Conservation (phyloP, 2,329 filamentous ascomycete genomes). For the Nemania serpens region DNA sequence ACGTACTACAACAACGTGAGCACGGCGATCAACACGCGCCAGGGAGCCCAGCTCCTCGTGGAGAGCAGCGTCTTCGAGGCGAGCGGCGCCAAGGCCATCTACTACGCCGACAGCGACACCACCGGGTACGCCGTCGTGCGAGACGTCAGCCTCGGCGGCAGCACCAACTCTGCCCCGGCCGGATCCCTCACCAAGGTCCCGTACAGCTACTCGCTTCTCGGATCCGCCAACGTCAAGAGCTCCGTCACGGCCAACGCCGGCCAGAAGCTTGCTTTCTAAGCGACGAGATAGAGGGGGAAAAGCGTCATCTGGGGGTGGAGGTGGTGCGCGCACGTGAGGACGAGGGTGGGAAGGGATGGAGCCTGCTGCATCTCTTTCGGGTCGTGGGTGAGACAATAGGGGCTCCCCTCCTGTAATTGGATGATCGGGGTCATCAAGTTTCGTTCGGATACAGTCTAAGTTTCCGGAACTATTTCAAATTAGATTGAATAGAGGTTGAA, state of each 20-base stretch:
- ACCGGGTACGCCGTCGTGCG: conserved; percentile 48
- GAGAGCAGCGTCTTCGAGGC: conserved; percentile 49
- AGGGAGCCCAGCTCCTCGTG: conserved; percentile 54
- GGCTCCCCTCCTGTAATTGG: neutral
- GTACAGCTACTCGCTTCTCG: conserved; percentile 59
- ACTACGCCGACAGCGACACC: conserved; percentile 45
- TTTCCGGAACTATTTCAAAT: no score
- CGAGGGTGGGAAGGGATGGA: neutral
- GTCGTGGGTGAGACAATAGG: neutral
- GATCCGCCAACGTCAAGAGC: conserved; percentile 51
- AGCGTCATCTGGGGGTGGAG: neutral
- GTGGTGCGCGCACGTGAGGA: neutral
- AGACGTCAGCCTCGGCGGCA: conserved; percentile 51
- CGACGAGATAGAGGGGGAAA: neutral
- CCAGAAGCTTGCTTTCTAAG: conserved; percentile 38
- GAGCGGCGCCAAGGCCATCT: conserved; percentile 34
- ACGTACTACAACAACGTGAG: conserved; percentile 47
- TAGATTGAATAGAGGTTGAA: no score
- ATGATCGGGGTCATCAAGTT: no score
- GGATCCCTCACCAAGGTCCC: conserved; percentile 57
- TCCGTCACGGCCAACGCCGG: conserved; percentile 48
- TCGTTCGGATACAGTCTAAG: no score
- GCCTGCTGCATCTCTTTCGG: neutral
- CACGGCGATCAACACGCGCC: conserved; percentile 54
- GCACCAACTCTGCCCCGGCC: conserved; percentile 52